A percentile compares a stretch with the other conserved stretches of the same genome.
Conservation (phyloP, 768 basidiomycete genomes). For the Filobasidium floriforme region DNA sequence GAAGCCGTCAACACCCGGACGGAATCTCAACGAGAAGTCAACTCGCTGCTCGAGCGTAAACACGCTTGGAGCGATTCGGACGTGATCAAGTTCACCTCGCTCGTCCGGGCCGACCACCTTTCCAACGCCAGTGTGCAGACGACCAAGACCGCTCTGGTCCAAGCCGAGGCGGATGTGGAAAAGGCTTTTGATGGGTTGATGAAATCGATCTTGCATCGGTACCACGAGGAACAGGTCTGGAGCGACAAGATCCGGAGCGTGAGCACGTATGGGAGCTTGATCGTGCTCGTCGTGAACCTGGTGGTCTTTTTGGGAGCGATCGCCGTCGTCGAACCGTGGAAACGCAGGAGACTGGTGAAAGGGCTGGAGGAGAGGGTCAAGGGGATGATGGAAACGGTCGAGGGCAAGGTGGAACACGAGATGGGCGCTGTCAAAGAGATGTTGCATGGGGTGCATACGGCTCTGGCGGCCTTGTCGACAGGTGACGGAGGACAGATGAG, state of each 20-base stretch:
- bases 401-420: constrained; percentile 33
- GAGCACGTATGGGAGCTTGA: constrained; percentile 84
- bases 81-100: constrained; percentile 74
- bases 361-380: constrained; percentile 79
- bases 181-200: constrained; percentile 76
- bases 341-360: constrained; percentile 72
- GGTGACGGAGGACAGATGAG: neutral
- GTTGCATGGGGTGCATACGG: constrained; percentile 21
- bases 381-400: constrained; percentile 53
- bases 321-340: constrained; percentile 91
- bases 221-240: constrained; percentile 99
- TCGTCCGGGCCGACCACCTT: constrained; percentile 82
- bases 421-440: constrained; percentile 20
- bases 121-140: constrained; percentile 70
- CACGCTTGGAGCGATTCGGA: constrained; percentile 84
- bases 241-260: constrained; percentile 95
- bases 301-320: constrained; percentile 85
- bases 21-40: constrained; percentile 86
- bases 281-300: constrained; percentile 78
- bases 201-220: constrained; percentile 71
- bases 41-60: constrained; percentile 89
- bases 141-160: constrained; percentile 60
- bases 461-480: neutral
- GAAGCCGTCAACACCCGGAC: constrained; percentile 71
- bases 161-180: constrained; percentile 73